Evolutionary conservation across 495 filamentous ascomycete species (phyloP), one percentile per base, ranked within the genome.

Genomic region (Parathielavia appendiculata): DNA sequence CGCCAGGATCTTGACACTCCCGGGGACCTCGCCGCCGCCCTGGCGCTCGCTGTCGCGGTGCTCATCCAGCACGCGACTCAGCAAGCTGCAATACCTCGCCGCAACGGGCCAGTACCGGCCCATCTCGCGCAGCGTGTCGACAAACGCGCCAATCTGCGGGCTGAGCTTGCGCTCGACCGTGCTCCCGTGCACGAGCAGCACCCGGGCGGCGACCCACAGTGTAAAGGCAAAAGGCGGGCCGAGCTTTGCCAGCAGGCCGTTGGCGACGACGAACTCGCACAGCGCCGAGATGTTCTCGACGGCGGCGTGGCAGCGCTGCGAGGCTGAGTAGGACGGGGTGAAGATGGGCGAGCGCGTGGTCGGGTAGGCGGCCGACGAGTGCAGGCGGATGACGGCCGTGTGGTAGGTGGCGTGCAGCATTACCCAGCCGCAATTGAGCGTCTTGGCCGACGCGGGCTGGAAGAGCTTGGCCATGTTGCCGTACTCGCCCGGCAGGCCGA

Each of bases 341-440:
- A 95, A 96, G 52, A 93, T 90, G 38, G 86, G 85, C 10, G 88
- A 92, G 22, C 88, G 78, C 14, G 86, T 91, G 17, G 90, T 92
- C 22, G 91, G 91, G 68, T 96, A 96, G 5, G 90, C 91, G 4
- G 91, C 90, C 5, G 88, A 92, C n/a, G 91, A 93, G 74, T 95
- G 90, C 13, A 96, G 79, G 17, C 91, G 84, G 61, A 96, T 95
- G 10, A 95, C 83, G 57, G 90, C 85, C 5, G 88, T 92, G 66
- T 76, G 71, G 59, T 71, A 75, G n/a, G 86, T 86, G 14, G 86
- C 84, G 66, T 95, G 91, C n/a, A 95, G 78, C 82, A 95, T 91
- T 40, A 95, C 85, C 88, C 89, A 92, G 47, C 87, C 86, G 65
- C 85, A 87, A 65, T 89, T 91, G 36, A 88, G 71, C 12, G 79